Conservation (phyloP, 1,284 basidiomycete genomes). For the Ustilago tritici region DNA sequence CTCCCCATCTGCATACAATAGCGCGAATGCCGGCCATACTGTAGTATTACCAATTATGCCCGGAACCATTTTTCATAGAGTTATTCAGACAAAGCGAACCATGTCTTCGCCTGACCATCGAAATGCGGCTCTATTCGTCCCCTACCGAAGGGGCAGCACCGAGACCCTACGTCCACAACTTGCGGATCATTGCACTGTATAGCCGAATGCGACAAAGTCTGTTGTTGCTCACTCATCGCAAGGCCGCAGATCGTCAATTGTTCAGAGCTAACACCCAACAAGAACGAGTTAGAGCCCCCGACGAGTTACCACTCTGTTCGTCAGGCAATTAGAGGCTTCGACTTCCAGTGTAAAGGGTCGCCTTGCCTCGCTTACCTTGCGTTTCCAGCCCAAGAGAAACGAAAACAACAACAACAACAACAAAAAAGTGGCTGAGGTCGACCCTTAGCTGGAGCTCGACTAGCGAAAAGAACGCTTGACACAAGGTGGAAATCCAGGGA, state of each 20-base stretch:
- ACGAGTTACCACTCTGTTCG: neutral
- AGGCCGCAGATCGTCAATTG: neutral
- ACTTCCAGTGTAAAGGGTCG: neutral
- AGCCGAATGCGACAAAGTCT: neutral
- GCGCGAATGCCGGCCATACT: too few relatives aligned
- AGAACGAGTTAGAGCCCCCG: neutral
- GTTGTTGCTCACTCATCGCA: neutral
- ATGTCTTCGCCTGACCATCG: conserved; percentile 3
- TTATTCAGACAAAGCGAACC: neutral
- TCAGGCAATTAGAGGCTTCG: too few relatives aligned
- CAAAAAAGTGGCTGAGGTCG: conserved; percentile 1
- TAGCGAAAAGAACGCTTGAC: conserved; percentile 7
- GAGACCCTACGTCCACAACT: neutral
- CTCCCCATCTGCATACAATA: neutral
- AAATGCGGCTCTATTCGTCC: neutral
- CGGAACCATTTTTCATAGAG: neutral
- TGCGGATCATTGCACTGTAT: neutral
- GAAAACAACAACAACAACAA: too few relatives aligned
- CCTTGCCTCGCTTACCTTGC: conserved; percentile 11
- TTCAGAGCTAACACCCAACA: neutral
- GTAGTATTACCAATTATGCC: neutral
- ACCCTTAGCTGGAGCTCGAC: neutral
- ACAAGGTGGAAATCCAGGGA: neutral
- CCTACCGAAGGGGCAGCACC: neutral
- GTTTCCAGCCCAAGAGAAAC: conserved; percentile 2